Evolutionary conservation across 768 basidiomycete species (phyloP).

Genomic region (Amanita inopinata): DNA sequence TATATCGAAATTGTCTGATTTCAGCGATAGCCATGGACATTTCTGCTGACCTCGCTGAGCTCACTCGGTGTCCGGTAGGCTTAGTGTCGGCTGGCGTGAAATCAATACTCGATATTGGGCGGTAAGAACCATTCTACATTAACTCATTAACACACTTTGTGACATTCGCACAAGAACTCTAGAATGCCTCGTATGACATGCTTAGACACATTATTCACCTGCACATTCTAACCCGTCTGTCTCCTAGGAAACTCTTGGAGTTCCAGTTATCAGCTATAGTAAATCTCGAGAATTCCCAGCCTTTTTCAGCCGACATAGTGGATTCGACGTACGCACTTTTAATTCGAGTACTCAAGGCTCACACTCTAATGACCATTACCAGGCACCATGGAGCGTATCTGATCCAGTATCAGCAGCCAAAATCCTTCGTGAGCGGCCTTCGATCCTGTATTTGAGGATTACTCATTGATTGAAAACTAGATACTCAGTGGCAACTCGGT

Average conservation of each 20-base stretch:
- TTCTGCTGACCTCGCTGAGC: conserved; percentile 87
- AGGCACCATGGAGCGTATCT: conserved; percentile 76
- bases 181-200: conserved; percentile 69
- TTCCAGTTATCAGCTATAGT: conserved; percentile 79
- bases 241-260: conserved; percentile 84
- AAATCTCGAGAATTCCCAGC: conserved; percentile 81
- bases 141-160: conserved; percentile 1
- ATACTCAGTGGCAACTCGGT: conserved; percentile 58
- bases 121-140: conserved; percentile 25
- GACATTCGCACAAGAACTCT: conserved; percentile 49
- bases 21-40: conserved; percentile 72
- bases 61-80: conserved; percentile 83
- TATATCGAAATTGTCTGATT: too few species aligned
- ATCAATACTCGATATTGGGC: conserved; percentile 88
- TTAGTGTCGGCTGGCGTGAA: conserved; percentile 92
- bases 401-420: conserved; percentile 59
- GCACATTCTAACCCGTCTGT: not conserved
- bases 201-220: not conserved
- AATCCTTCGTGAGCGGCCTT: conserved; percentile 50
- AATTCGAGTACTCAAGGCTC: not conserved
- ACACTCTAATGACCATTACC: conserved; percentile 1
- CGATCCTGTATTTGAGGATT: not conserved
- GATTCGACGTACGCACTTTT: conserved; percentile 49
- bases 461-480: conserved; percentile 27
- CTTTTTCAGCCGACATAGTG: conserved; percentile 82